A percentile compares a stretch with the other conserved stretches of the same genome.
Evolutionary conservation across 192 early-diverging fungal genomes (phyloP).

Genomic region (Coemansia sp.): DNA sequence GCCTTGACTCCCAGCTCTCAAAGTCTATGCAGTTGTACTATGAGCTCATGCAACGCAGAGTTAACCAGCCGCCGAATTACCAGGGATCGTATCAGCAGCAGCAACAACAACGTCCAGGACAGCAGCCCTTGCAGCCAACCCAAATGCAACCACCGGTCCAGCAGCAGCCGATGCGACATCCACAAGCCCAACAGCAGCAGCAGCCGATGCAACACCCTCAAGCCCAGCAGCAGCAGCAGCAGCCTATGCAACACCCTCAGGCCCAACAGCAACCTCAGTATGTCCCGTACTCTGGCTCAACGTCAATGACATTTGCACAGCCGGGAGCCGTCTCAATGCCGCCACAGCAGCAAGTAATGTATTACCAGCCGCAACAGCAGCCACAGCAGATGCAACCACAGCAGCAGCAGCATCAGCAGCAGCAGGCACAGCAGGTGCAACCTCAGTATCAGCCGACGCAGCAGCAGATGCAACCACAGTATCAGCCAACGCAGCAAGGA

Average conservation of each 20-base stretch:
- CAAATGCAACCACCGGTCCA: conserved; percentile 17
- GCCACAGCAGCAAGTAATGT: conserved; percentile 14
- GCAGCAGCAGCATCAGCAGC: conserved; percentile 14
- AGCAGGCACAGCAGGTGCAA: conserved; percentile 12
- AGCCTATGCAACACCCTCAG: conserved; percentile 10
- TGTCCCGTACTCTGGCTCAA: conserved; percentile 8
- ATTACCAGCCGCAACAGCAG: conserved; percentile 8
- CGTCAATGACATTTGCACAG: conserved; percentile 3
- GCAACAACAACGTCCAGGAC: conserved; percentile 4
- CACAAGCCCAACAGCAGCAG: conserved; percentile 16
- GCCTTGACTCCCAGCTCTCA: conserved; percentile 34
- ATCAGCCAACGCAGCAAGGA: background rate
- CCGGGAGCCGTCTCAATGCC: conserved; percentile 2
- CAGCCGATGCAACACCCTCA: conserved; percentile 16
- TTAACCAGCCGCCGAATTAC: conserved; percentile 11
- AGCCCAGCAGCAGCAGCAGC: conserved; percentile 10
- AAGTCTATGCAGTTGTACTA: conserved; percentile 45
- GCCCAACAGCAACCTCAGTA: conserved; percentile 12
- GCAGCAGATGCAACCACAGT: background rate
- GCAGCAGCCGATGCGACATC: conserved; percentile 11
- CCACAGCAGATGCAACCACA: conserved; percentile 9
- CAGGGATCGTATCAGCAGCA: conserved; percentile 15
- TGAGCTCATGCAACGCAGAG: conserved; percentile 43
- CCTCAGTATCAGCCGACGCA: background rate
- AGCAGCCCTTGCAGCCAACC: conserved; percentile 4